Percentiles rank a stretch among this genome's conserved stretches.
These are phyloP conservation scores for Penicillium mononematosum DNA, from an alignment of 495 filamentous ascomycete genomes.

Conservation along the genomic window DNA sequence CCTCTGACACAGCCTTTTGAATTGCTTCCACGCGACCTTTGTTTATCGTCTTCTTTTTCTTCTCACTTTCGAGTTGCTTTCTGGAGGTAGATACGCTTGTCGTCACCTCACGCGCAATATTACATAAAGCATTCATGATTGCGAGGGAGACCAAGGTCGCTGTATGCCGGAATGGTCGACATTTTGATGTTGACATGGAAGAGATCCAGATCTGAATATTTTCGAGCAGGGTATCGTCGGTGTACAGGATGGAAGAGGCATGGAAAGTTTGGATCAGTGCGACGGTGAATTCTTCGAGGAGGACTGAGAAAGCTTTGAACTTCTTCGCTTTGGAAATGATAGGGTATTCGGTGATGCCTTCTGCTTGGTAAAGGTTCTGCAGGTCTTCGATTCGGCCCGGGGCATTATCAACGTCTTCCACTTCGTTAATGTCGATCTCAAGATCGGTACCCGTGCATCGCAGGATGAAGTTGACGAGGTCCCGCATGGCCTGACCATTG, in stretches of 20 bases:
- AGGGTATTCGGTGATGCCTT: slow-evolving; percentile 87
- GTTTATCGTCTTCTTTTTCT: slow-evolving; percentile 73
- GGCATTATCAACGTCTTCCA: slow-evolving; percentile 80
- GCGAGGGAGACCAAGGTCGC: slow-evolving; percentile 76
- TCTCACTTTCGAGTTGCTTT: slow-evolving; percentile 77
- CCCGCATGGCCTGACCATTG: slow-evolving; percentile 65
- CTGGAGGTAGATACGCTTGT: slow-evolving; percentile 70
- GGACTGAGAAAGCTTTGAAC: slow-evolving; percentile 67
- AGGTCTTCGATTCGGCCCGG: slow-evolving; percentile 68
- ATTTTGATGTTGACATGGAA: slow-evolving; percentile 76
- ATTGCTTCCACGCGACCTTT: slow-evolving; percentile 69
- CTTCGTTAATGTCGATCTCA: slow-evolving; percentile 71
- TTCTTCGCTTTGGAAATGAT: slow-evolving; percentile 76
- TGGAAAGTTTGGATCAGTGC: slow-evolving; percentile 72
- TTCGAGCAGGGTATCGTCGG: slow-evolving; percentile 70
- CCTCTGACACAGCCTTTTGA: slow-evolving; percentile 63
- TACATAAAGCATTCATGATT: slow-evolving; percentile 68
- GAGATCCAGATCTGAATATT: slow-evolving; percentile 84
- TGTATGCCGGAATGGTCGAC: slow-evolving; percentile 90
- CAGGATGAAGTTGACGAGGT: slow-evolving; percentile 86
- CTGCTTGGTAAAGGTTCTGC: slow-evolving; percentile 75
- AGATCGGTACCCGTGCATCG: slow-evolving; percentile 76
- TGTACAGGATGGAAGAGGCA: slow-evolving; percentile 71
- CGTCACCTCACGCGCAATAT: slow-evolving; percentile 59
- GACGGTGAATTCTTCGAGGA: slow-evolving; percentile 74